Evolutionary conservation across 352 stramenopile genomes (phyloP).

Genomic region (Nothophytophthora sp.): DNA sequence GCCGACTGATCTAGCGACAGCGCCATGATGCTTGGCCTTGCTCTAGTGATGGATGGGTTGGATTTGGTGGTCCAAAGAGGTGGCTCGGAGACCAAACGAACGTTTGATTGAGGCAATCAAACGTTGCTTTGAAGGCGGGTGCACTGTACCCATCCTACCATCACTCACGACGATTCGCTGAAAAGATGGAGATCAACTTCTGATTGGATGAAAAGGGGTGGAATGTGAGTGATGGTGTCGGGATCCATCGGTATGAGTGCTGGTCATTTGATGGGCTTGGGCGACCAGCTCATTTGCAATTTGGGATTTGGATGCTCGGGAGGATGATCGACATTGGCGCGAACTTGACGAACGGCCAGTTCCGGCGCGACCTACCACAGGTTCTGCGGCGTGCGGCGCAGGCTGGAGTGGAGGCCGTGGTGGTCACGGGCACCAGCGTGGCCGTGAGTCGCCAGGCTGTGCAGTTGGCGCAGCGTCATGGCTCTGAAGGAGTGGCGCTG

Average conservation of each 20-base stretch:
- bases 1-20: constrained; percentile 80
- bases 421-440: constrained; percentile 85
- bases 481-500: constrained; percentile 37
- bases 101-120: neutral
- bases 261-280: constrained; percentile 15
- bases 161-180: too few relatives aligned
- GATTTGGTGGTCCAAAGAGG: too few relatives aligned
- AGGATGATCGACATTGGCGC: constrained; percentile 67
- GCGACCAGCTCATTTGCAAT: constrained; percentile 3
- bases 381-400: constrained; percentile 85
- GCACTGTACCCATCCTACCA: too few relatives aligned
- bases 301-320: neutral
- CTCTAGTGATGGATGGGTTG: too few relatives aligned
- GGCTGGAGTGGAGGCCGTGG: constrained; percentile 72
- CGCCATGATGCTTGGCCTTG: too few relatives aligned
- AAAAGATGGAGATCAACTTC: neutral
- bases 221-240: neutral
- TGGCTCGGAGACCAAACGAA: too few relatives aligned
- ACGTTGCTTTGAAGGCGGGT: constrained; percentile 9
- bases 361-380: constrained; percentile 82
- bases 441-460: constrained; percentile 40
- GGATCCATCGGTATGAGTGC: constrained; percentile 12
- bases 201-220: neutral
- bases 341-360: constrained; percentile 67
- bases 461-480: constrained; percentile 28